Base-by-base conservation (phyloP, 257 asterid species). In the Osmanthus fragrans region DNA sequence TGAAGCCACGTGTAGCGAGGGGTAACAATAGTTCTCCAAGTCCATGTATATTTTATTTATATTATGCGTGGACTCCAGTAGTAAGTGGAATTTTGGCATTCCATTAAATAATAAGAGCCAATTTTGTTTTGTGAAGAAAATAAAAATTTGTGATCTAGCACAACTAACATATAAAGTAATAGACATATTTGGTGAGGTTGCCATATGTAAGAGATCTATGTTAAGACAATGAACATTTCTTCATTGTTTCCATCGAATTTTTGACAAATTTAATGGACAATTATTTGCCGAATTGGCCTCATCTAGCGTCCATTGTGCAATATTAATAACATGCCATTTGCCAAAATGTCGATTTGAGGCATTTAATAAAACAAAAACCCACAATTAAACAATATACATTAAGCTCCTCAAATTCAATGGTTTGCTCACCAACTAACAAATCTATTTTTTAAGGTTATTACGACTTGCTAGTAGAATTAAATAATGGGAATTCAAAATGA, bases 371-470 rank as follows among this genome's bases (percentile, higher is more conserved):
- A 25, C 9, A 11, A 63, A 49, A 63, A 4, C n/a, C 21, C 56
- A 60, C 23, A 15, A 60, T 56, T 79, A 39, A 25, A 32, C 32
- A 40, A 25, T 70, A 60, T 16, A 12, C 10, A 72, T 30, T 40
- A 73, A 71, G 16, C 15, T 73, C 49, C 78, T 42, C 27, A 67
- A 67, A 54, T 81, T 72, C 79, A 39, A 78, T 2, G 72, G 78
- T 73, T 25, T 70, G 81, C 70, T 81, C 33, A 13, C 36, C 69
- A 63, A 63, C 69, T 63, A 63, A 11, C n/a, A 63, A 74, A 75
- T 80, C 42, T 77, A 6, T 64, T 1, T 27, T 49, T 56, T 56
- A 67, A 8, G 39, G 67, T 66, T 15, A 78, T 49, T 42, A 2
- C 70, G 29, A 25, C 34, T 25, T 12, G 29, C 25, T 5, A 37